These are phyloP conservation scores for Chalciporus sphaerocephalus DNA, from an alignment of 768 basidiomycete species.

Conservation along the genomic window DNA sequence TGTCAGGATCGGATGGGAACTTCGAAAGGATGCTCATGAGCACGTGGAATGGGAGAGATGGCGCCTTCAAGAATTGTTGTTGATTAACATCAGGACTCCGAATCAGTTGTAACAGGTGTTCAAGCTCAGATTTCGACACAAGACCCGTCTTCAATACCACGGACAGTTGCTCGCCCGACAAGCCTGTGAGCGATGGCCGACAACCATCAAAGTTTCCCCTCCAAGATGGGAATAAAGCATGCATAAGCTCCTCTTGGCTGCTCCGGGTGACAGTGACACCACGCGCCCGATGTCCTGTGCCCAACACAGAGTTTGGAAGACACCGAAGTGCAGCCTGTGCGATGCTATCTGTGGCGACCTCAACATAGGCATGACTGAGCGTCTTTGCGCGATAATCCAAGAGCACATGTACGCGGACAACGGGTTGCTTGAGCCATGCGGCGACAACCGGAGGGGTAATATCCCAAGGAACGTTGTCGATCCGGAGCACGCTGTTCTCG, in stretches of 20 bases:
- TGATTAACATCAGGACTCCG: slow-evolving; percentile 73
- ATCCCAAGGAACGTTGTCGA: slow-evolving; percentile 91
- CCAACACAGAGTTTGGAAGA: slow-evolving; percentile 52
- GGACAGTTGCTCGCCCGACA: slow-evolving; percentile 55
- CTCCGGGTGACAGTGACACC: slow-evolving; percentile 82
- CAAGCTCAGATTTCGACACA: slow-evolving; percentile 63
- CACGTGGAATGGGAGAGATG: slow-evolving; percentile 76
- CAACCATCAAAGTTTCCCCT: slow-evolving; percentile 67
- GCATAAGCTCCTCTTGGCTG: slow-evolving; percentile 78
- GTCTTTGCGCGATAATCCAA: slow-evolving; percentile 82
- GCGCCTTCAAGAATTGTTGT: slow-evolving; percentile 86
- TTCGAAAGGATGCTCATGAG: slow-evolving; percentile 71
- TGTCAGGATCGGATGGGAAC: slow-evolving; percentile 73
- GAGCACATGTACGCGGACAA: slow-evolving; percentile 65
- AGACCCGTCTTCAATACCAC: slow-evolving; percentile 61
- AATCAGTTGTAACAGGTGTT: slow-evolving; percentile 63
- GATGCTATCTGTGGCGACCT: slow-evolving; percentile 56
- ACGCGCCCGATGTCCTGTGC: slow-evolving; percentile 71
- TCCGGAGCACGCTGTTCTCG: slow-evolving; percentile 63
- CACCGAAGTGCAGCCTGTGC: slow-evolving; percentile 67
- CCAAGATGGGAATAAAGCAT: slow-evolving; percentile 79
- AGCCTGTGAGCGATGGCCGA: slow-evolving; percentile 61
- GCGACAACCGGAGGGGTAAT: slow-evolving; percentile 74
- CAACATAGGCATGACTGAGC: slow-evolving; percentile 78
- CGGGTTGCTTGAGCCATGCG: slow-evolving; percentile 65